phyloP scores from a whole-genome alignment of 768 basidiomycete genomes.

The Hygrocybe coccinea region DNA sequence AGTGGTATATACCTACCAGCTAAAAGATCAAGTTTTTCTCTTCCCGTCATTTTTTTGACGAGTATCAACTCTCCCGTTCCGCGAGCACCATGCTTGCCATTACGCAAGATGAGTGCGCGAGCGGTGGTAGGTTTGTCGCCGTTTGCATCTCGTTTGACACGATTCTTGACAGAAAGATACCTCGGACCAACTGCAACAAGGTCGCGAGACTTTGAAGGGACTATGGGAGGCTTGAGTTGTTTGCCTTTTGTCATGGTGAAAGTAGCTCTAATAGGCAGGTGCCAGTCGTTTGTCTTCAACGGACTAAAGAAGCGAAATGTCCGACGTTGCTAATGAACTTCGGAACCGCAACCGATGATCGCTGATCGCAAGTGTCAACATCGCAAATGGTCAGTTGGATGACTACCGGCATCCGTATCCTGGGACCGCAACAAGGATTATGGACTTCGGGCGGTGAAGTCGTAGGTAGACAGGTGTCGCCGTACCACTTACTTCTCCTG shows the following conservation, averaged over 20 bases:
- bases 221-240: slow-evolving; percentile 15
- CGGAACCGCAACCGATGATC: too few species aligned
- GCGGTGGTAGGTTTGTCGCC: slow-evolving; percentile 58
- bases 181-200: slow-evolving; percentile 55
- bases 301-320: too few species aligned
- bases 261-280: too few species aligned
- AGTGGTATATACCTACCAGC: slow-evolving; percentile 47
- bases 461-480: background rate
- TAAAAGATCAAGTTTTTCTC: slow-evolving; percentile 75
- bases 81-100: slow-evolving; percentile 67
- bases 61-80: slow-evolving; percentile 66
- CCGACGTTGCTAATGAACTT: too few species aligned
- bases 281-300: too few species aligned
- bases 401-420: too few species aligned
- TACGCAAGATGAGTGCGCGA: slow-evolving; percentile 69
- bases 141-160: slow-evolving; percentile 43
- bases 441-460: background rate
- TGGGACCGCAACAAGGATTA: too few species aligned
- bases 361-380: too few species aligned
- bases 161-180: slow-evolving; percentile 38
- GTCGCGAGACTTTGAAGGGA: slow-evolving; percentile 35
- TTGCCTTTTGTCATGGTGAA: slow-evolving; percentile 24
- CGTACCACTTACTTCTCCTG: slow-evolving; percentile 17
- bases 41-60: slow-evolving; percentile 58
- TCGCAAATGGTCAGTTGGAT: too few species aligned